Evolutionary conservation across 2,329 filamentous ascomycete genomes (phyloP), one percentile per base, ranked within the genome.

Genomic region (Teratosphaeriaceae sp.): DNA sequence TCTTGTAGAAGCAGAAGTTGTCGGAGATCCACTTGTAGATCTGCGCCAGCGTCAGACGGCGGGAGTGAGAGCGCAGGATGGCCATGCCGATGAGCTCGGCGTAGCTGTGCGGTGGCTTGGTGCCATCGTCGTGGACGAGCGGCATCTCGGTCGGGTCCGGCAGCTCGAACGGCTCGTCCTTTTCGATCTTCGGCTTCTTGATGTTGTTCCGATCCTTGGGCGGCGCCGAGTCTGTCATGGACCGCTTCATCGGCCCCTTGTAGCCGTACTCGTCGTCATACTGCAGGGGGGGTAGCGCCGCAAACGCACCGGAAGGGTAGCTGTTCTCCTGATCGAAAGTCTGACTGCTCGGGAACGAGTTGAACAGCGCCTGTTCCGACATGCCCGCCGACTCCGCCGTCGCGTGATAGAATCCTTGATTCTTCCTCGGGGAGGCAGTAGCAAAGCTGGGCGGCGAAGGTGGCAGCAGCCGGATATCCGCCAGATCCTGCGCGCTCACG

Each of bases 21-120:
- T 94, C 87, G n/a, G 88, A 94, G 57, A 98, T 97, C 90, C 92
- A 98, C 62, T 94, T 95, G 75, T 97, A 98, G 55, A 98, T 98
- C 65, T 96, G 88, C 20, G 88, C 82, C 15, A 98, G 75, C 1
- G 92, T 97, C 49, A 97, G 74, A 40, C 86, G 84, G 47, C 88
- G 82, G 48, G 83, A 80, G 11, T 85, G 83, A 3, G 92, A 87
- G 49, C 89, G 82, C 18, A 97, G 73, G 56, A 98, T 96, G 40
- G 92, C 88, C 89, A 96, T 96, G 61, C 87, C 92, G 52, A 97
- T 97, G 54, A 98, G 76, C 55, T 85, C 85, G 16, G 92, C 90
- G 63, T 98, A 98, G 68, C 89, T 97, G 66, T 90, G 88, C 4
- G 81, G 78, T 5, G 92, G 92, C 64, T 98, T 97, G 43, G 74